Conservation (phyloP, 768 basidiomycete genomes). For the Mycena capillaripes region DNA sequence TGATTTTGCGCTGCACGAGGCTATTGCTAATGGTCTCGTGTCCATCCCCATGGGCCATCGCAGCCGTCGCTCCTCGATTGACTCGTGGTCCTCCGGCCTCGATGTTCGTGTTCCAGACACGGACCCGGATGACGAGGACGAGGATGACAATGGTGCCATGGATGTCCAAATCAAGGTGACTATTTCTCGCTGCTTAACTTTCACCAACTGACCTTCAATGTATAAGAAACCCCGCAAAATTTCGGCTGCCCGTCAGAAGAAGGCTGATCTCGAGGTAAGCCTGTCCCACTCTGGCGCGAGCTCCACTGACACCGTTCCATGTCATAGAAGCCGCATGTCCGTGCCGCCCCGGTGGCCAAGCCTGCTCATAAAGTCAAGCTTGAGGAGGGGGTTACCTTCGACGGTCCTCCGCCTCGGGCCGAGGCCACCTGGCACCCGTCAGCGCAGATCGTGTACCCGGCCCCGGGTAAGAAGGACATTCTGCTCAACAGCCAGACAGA, state of each 20-base stretch:
- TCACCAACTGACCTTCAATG: neutral
- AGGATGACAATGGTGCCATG: neutral
- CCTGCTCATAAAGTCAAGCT: neutral
- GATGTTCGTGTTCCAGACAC: slow-evolving; percentile 1
- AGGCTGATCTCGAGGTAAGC: neutral
- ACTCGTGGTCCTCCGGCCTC: neutral
- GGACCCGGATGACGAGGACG: neutral
- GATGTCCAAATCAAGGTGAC: neutral
- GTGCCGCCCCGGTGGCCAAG: neutral
- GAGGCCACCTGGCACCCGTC: neutral
- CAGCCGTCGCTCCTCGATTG: neutral
- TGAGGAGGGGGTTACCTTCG: neutral
- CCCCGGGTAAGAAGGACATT: neutral
- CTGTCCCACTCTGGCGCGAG: neutral
- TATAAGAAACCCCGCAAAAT: neutral
- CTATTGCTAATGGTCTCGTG: neutral
- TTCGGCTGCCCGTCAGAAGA: neutral
- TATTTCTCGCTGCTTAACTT: neutral
- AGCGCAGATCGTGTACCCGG: neutral
- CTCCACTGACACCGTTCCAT: neutral
- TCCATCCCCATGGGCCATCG: neutral
- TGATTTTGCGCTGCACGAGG: neutral
- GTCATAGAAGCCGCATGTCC: neutral
- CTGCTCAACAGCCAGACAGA: neutral
- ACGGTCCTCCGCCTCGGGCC: neutral